These are phyloP conservation scores for Paecilomyces sp. DNA, from an alignment of 2,329 filamentous ascomycete species.

Conservation along the genomic window DNA sequence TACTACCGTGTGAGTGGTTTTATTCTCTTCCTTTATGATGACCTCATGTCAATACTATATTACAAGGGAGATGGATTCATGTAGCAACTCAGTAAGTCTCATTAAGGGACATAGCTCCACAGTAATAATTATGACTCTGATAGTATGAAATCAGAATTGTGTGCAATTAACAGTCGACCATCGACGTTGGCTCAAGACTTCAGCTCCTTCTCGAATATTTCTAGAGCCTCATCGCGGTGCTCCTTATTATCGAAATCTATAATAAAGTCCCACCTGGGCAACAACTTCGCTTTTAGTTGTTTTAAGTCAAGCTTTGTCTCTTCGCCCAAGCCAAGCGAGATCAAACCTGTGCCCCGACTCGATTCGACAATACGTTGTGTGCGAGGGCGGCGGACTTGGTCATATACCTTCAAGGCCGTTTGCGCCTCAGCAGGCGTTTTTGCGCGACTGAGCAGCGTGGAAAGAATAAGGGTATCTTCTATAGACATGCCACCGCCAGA, in stretches of 20 bases:
- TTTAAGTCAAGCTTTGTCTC: not conserved
- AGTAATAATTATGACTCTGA: too few species aligned
- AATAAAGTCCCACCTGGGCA: conserved; percentile 3
- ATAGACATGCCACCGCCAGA: conserved; percentile 31
- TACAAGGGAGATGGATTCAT: too few species aligned
- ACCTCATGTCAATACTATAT: too few species aligned
- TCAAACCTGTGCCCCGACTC: conserved; percentile 17
- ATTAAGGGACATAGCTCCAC: too few species aligned
- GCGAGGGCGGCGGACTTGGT: conserved; percentile 37
- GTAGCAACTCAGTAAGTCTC: too few species aligned
- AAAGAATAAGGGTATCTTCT: conserved; percentile 29
- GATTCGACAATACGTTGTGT: conserved; percentile 40
- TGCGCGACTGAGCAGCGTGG: conserved; percentile 16
- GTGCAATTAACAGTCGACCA: not conserved
- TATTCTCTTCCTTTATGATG: too few species aligned
- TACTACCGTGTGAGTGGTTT: too few species aligned
- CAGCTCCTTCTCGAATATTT: conserved; percentile 23
- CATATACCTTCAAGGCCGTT: conserved; percentile 40
- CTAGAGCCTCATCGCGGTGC: conserved; percentile 29
- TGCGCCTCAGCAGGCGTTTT: conserved; percentile 1
- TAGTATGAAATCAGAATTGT: too few species aligned
- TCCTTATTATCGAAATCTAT: conserved; percentile 6
- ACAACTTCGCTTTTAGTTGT: not conserved
- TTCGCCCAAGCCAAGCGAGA: not conserved
- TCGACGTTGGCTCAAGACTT: not conserved